Base-by-base conservation (phyloP, 768 basidiomycete genomes). In the Nidula microcarpa region DNA sequence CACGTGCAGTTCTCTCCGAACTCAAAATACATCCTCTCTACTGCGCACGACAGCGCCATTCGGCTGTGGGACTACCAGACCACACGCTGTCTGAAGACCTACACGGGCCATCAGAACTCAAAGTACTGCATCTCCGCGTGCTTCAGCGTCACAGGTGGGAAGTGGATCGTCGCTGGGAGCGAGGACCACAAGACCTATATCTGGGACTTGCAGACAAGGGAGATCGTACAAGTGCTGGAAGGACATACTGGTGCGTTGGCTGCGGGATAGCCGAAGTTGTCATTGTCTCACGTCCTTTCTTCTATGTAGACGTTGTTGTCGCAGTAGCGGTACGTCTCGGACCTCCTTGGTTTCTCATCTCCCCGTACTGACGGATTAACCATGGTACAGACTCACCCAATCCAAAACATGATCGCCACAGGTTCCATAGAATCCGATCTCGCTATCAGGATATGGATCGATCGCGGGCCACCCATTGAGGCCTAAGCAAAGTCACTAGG, bases 41-140 rank as follows among this genome's bases (percentile, higher is more conserved):
- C 94, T 0, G 91, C 96, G 0, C 89, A 98, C 63, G 94, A 98
- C 63, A 92, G 87, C 53, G 87, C 89, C 0, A 92, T 98, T 57
- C 86, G 96, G 1, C 74, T 99, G 4, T 98, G 96, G 94, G 92
- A 97, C 63, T 96, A 94, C 67, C 91, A 95, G 57, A 89, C 87
- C 0, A 88, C 91, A 0, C 86, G 90, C 51, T 91, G 91, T 59
- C 72, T 98, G 18, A 98, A 98, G 70, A 94, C 94, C 1, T 94
- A 94, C 68, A 76, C 74, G 4, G 92, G 94, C 1, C 94, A 96
- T 65, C 71, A 73, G 13, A 96, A 94, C 68, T 73, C 84, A 23
- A 89, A 88, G 65, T 96, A 86, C 62, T 94, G 91, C 60, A 87
- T 93, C 61, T 84, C 85, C 18, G 83, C 91, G 2, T 89, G 87